Evolutionary conservation across 257 asterid species (phyloP), one percentile per base, ranked within the genome.

Genomic region (Rauvolfia tetraphylla): DNA sequence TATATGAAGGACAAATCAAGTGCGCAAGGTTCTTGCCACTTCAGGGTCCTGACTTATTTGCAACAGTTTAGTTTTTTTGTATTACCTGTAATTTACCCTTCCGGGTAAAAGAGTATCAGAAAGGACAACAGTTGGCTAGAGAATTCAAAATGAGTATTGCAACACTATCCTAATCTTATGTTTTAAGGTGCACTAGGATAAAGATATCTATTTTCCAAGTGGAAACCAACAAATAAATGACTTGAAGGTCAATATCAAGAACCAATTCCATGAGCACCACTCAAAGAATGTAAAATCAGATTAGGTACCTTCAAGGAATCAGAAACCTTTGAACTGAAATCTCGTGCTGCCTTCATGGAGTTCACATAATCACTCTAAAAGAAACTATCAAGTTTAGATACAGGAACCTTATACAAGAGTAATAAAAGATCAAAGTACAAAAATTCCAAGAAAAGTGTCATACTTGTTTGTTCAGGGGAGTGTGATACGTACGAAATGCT

Each of bases 291-390:
- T 4, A 31, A 54, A 22, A 56, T 57, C 29, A 69, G 15, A 22
- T 48, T 23, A 46, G 38, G 39, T 85, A 92, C 99, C 98, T 91
- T 84, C 68, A 95, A 83, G 74, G 98, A 86, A 77, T 84, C 86
- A 59, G 99, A 91, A 86, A 92, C 82, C 79, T 84, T 90, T n/a
- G 93, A 83, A 83, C 97, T 93, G 79, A 95, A 95, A 69, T 92
- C 97, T 51, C 97, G 90, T 25, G 99, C 99, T 76, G 98, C 99
- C 83, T 88, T 88, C 99, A 95, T 92, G 39, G 99, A 92, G 86
- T 95, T 87, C 78, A 95, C 98, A 81, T 75, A 95, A 84, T 95
- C 99, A 75, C 76, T 72, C 99, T 95, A 87, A 73, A 76, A 80
- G 65, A 51, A 71, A 58, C 72, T 44, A 59, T 20, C 42, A 44